Base-by-base conservation (phyloP, 2,329 filamentous ascomycete species). In the Stromatinia cepivora region DNA sequence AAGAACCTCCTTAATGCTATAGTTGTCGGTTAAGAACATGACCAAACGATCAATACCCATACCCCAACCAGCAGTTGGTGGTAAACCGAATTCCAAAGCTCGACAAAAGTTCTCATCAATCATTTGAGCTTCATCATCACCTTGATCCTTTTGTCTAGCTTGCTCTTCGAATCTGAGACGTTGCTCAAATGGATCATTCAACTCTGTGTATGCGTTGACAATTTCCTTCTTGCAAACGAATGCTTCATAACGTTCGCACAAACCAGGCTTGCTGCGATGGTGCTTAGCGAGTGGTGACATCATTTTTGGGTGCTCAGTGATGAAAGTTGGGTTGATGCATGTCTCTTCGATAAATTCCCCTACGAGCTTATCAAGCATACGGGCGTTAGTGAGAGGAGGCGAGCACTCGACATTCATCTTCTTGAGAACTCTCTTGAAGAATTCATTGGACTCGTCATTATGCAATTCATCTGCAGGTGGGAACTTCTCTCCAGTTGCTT, bases 141-240 rank as follows among this genome's bases (percentile, higher is more conserved):
- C 95, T 82, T 97, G 92, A 9, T 89, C 93, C 87, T 98, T 98
- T 84, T 98, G 94, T 76, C 88, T 87, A 6, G 94, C 94, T 83
- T 99, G 95, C 87, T 98, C 94, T 81, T 97, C 93, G 80, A 94
- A 94, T 42, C 93, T 89, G 72, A 94, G 83, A 72, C 95, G 88
- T 84, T 99, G 95, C 81, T 97, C 94, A 77, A 97, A 94, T 69
- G 94, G 93, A 77, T 97, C 92, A 85, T 97, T 96, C 86, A 99
- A 90, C 88, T 99, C 95, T 52, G 94, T 98, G 83, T 97, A 85
- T 8, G 94, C 94, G 79, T 99, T 98, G 77, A 90, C 91, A 75
- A 98, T 97, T 80, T 98, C 94, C 87, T 95, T 96, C 86, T 93
- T 96, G 85, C 91, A 93, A 58, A 97, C 95, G 75, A 99, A 99